Evolutionary conservation across 2,329 filamentous ascomycete species (phyloP).

Genomic region (Fulvia fulva): DNA sequence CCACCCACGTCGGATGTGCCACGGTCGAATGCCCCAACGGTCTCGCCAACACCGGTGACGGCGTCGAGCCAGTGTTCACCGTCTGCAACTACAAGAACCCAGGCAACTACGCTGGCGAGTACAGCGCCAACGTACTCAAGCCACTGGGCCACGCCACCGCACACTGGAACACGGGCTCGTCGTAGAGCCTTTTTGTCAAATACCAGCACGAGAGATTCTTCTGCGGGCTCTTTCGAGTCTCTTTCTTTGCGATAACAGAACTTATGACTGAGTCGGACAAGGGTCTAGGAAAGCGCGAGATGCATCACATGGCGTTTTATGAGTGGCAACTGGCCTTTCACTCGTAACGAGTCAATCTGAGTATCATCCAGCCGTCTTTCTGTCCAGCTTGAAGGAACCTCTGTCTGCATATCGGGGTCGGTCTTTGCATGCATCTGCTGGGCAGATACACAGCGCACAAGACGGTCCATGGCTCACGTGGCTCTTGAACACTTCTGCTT

Average conservation of each 20-base stretch:
- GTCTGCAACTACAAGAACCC: constrained; percentile 80
- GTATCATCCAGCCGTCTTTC: constrained; percentile 11
- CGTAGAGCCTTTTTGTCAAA: constrained; percentile 1
- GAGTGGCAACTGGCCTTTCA: constrained; percentile 13
- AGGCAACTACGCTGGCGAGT: constrained; percentile 56
- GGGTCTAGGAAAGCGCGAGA: constrained; percentile 17
- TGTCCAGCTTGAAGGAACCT: constrained; percentile 6
- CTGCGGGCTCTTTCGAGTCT: background rate
- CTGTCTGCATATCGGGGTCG: constrained; percentile 1
- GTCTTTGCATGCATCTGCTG: constrained; percentile 8
- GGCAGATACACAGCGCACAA: constrained; percentile 2
- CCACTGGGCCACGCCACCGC: constrained; percentile 40
- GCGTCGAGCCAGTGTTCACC: constrained; percentile 61
- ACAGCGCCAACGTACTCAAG: constrained; percentile 49
- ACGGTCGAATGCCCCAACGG: constrained; percentile 55
- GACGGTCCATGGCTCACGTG: constrained; percentile 1
- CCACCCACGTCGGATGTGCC: constrained; percentile 61
- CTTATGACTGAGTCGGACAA: constrained; percentile 19
- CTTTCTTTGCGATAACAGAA: constrained; percentile 15
- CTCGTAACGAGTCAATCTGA: constrained; percentile 9
- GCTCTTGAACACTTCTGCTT: constrained; percentile 4
- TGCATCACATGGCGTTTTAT: constrained; percentile 20
- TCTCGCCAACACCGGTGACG: constrained; percentile 41
- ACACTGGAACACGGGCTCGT: constrained; percentile 25
- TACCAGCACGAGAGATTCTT: constrained; percentile 4